These are phyloP conservation scores for Alternaria sp. DNA, from an alignment of 2,329 filamentous ascomycete species.

Conservation along the genomic window DNA sequence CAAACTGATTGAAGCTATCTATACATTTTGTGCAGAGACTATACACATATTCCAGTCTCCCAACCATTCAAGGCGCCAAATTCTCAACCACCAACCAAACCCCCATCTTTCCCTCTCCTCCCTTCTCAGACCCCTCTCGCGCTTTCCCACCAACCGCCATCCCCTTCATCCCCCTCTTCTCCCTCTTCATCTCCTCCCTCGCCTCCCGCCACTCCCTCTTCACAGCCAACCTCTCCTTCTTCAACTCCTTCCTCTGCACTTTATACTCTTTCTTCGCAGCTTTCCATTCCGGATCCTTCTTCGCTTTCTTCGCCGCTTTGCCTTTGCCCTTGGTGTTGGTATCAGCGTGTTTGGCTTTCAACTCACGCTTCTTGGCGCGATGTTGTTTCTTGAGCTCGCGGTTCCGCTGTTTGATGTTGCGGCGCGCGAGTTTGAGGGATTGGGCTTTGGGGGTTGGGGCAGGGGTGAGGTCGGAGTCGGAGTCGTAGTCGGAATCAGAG, in stretches of 20 bases:
- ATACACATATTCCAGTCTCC: too few relatives aligned
- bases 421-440: slow-evolving; percentile 17
- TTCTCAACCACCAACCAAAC: slow-evolving; percentile 44
- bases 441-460: fast-evolving
- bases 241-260: slow-evolving; percentile 27
- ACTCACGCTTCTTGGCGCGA: slow-evolving; percentile 22
- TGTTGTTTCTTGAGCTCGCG: slow-evolving; percentile 26
- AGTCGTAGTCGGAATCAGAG: slow-evolving; percentile 18
- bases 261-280: slow-evolving; percentile 30
- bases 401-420: slow-evolving; percentile 12
- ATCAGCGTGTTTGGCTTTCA: slow-evolving; percentile 19
- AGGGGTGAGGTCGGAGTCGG: neutral
- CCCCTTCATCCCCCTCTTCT: slow-evolving; percentile 2
- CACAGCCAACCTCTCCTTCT: slow-evolving; percentile 15
- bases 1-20: too few relatives aligned
- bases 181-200: slow-evolving; percentile 13
- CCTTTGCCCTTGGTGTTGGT: slow-evolving; percentile 18
- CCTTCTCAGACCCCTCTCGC: neutral
- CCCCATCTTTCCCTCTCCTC: slow-evolving; percentile 14
- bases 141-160: neutral
- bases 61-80: slow-evolving; percentile 22
- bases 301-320: slow-evolving; percentile 21
- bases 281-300: slow-evolving; percentile 30
- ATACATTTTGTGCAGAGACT: too few relatives aligned
- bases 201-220: slow-evolving; percentile 26